Conservation (phyloP, 805 yeast species). For the Jamesozyma piceae region DNA sequence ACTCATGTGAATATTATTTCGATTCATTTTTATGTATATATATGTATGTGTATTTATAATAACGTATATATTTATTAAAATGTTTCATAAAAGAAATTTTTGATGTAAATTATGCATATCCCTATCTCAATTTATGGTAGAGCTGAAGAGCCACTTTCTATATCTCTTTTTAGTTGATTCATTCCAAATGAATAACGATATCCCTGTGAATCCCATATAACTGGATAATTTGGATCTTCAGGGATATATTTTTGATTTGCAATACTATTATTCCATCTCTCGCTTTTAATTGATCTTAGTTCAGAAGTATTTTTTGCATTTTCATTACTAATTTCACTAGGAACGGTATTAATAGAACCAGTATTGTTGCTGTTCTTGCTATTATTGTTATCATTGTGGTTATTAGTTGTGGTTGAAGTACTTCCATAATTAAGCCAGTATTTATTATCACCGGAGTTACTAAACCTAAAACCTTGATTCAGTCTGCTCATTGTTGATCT, state of each 20-base stretch:
- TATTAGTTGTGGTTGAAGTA: not conserved
- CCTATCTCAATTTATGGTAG: not conserved
- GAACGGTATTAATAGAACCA: not conserved
- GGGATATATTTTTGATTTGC: constrained; percentile 18
- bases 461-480: constrained; percentile 74
- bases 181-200: constrained; percentile 22
- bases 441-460: constrained; percentile 65
- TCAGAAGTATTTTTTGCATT: not conserved
- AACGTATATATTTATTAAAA: not conserved
- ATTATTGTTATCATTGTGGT: not conserved
- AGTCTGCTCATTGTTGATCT: constrained; percentile 57
- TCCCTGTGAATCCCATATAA: constrained; percentile 23
- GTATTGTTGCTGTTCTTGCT: not conserved
- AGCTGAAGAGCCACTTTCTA: constrained; percentile 9
- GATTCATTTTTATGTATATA: too few species aligned
- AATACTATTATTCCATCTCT: constrained; percentile 21
- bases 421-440: constrained; percentile 56
- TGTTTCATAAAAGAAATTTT: too few species aligned
- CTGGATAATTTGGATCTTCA: constrained; percentile 29
- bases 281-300: constrained; percentile 5
- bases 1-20: too few species aligned
- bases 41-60: too few species aligned
- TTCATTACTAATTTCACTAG: not conserved
- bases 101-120: not conserved
- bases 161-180: constrained; percentile 14